These are phyloP conservation scores for Podila horticola DNA, from an alignment of 192 early-diverging fungal species.

Conservation along the genomic window DNA sequence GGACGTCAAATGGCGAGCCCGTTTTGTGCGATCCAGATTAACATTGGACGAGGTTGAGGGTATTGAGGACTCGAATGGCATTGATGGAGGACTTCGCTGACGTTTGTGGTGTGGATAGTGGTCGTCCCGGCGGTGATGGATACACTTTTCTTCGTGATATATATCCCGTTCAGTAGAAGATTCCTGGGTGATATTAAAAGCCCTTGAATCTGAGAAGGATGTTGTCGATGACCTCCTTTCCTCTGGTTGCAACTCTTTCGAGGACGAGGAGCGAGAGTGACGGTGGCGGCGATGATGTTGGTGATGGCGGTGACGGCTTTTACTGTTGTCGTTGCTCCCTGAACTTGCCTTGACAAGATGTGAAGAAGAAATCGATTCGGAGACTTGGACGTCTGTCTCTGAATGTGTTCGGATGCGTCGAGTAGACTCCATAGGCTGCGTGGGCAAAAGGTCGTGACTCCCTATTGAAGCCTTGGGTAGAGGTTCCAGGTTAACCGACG, in stretches of 20 bases:
- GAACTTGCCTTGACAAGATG: not conserved
- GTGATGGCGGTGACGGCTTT: conserved; percentile 10
- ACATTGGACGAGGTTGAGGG: conserved; percentile 8
- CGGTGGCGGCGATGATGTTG: conserved; percentile 6
- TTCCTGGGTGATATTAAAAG: not conserved
- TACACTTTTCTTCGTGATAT: not conserved
- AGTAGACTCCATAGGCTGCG: conserved; percentile 35
- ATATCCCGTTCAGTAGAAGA: not conserved
- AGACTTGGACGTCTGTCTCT: conserved; percentile 26
- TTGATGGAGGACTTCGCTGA: conserved; percentile 31
- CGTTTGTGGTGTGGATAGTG: conserved; percentile 28
- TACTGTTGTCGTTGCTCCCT: conserved; percentile 3
- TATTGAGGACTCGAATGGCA: conserved; percentile 13
- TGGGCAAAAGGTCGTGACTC: not conserved
- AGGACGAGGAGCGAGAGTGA: not conserved
- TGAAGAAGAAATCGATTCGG: conserved; percentile 7
- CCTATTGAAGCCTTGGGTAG: not conserved
- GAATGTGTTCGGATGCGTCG: conserved; percentile 38
- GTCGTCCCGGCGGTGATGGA: conserved; percentile 7
- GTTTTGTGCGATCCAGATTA: conserved; percentile 29
- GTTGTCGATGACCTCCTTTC: conserved; percentile 1
- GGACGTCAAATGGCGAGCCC: conserved; percentile 24
- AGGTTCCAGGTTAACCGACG: not conserved
- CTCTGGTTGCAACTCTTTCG: conserved; percentile 12
- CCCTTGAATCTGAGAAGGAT: too few species aligned